phyloP scores from a whole-genome alignment of 2,329 filamentous ascomycete species.

The Sclerotinia sclerotiorum region DNA sequence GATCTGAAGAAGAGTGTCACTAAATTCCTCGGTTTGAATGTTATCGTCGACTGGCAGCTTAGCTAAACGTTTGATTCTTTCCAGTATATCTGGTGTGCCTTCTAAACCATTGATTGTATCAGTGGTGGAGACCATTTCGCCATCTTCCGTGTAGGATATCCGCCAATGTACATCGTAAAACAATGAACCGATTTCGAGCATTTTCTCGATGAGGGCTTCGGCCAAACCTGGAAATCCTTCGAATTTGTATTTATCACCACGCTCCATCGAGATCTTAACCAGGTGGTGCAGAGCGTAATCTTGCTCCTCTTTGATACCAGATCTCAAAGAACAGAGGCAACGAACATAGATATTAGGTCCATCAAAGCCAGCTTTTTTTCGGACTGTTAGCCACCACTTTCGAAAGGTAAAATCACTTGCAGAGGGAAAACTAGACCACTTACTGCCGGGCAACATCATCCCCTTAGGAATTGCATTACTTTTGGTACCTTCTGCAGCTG shows the following conservation, averaged over 20 bases:
- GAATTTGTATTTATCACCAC: slow-evolving; percentile 94
- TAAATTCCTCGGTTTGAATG: slow-evolving; percentile 69
- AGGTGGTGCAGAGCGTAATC: slow-evolving; percentile 92
- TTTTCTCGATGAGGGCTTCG: slow-evolving; percentile 83
- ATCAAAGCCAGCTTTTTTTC: slow-evolving; percentile 54
- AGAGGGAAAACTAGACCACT: slow-evolving; percentile 40
- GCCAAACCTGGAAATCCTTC: slow-evolving; percentile 86
- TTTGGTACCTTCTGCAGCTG: slow-evolving; percentile 39
- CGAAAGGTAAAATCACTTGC: background rate
- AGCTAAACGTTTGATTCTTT: slow-evolving; percentile 65
- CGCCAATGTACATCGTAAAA: slow-evolving; percentile 84
- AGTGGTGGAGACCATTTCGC: slow-evolving; percentile 46
- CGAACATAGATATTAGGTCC: slow-evolving; percentile 90
- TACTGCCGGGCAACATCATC: slow-evolving; percentile 64
- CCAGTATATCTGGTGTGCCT: slow-evolving; percentile 70
- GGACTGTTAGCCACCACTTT: slow-evolving; percentile 26
- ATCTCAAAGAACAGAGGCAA: slow-evolving; percentile 80
- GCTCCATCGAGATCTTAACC: slow-evolving; percentile 92
- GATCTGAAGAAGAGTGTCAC: slow-evolving; percentile 70
- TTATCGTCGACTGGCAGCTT: slow-evolving; percentile 63
- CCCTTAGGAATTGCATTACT: slow-evolving; percentile 46
- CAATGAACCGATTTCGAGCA: slow-evolving; percentile 72
- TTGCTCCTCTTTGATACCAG: slow-evolving; percentile 75
- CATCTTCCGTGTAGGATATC: slow-evolving; percentile 67
- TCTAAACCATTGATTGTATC: slow-evolving; percentile 63